A percentile compares a stretch with the other conserved stretches of the same genome.
These are phyloP conservation scores for Fagus sylvatica DNA, from an alignment of 306 rosid species.

Conservation along the genomic window DNA sequence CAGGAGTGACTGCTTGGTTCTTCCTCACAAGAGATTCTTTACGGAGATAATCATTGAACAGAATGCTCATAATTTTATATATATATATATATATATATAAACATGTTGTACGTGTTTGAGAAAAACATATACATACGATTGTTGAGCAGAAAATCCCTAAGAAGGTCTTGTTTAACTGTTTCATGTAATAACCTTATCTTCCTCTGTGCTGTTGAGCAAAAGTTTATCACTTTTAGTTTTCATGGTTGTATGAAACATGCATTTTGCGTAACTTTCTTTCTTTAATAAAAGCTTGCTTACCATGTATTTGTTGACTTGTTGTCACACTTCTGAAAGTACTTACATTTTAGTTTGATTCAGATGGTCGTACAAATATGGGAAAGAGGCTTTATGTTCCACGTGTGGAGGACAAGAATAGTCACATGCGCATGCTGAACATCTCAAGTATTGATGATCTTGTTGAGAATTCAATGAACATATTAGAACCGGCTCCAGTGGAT, in stretches of 20 bases:
- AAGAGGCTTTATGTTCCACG: slow-evolving; percentile 80
- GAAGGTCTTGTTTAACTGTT: neutral
- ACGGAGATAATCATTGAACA: neutral
- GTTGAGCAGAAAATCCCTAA: neutral
- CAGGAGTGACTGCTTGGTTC: neutral
- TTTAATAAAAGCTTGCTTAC: neutral
- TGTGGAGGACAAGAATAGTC: slow-evolving; percentile 92
- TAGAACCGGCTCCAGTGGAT: slow-evolving; percentile 85
- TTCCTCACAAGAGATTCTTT: neutral
- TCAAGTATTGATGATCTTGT: slow-evolving; percentile 76
- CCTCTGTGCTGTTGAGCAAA: neutral
- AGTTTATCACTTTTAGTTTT: neutral
- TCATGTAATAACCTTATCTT: neutral
- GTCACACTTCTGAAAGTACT: neutral
- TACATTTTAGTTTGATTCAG: slow-evolving; percentile 30
- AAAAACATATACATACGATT: neutral
- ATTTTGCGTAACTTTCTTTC: neutral
- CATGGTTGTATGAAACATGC: neutral
- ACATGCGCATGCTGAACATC: slow-evolving; percentile 87
- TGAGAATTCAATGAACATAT: slow-evolving; percentile 86
- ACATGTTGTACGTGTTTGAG: neutral
- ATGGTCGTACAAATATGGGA: slow-evolving; percentile 40
- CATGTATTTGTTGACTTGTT: neutral
- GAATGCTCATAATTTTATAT: neutral
- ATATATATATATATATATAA: neutral